Evolutionary conservation across 2,329 filamentous ascomycete species (phyloP).

Genomic region (Rosellinia necatrix): DNA sequence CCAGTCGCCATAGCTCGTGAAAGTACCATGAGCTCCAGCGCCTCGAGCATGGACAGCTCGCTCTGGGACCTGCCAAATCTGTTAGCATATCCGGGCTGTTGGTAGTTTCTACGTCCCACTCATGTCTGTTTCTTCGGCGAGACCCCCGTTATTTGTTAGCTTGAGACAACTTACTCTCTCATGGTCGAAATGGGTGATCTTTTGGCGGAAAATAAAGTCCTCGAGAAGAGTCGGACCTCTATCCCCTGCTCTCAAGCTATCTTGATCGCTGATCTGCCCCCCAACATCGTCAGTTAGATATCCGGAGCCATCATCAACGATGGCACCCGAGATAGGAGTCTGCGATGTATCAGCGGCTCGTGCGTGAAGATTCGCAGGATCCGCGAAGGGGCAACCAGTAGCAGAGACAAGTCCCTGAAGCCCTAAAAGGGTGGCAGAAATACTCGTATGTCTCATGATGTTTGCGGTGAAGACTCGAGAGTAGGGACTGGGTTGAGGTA

Average conservation of each 20-base stretch:
- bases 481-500: neutral
- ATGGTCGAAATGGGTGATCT: constrained; percentile 64
- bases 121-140: neutral
- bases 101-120: neutral
- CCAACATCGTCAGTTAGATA: constrained; percentile 71
- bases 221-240: constrained; percentile 65
- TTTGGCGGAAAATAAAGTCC: constrained; percentile 66
- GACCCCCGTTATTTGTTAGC: neutral
- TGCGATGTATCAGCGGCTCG: constrained; percentile 31
- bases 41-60: constrained; percentile 55
- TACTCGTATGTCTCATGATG: constrained; percentile 34
- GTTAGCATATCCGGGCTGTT: constrained; percentile 21
- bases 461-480: neutral
- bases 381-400: constrained; percentile 41
- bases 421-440: constrained; percentile 33
- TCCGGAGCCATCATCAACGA: constrained; percentile 57
- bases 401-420: constrained; percentile 37
- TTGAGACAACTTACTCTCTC: constrained; percentile 53
- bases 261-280: constrained; percentile 69
- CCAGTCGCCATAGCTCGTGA: constrained; percentile 63
- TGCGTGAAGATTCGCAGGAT: constrained; percentile 37
- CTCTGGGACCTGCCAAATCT: constrained; percentile 37
- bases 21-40: constrained; percentile 62
- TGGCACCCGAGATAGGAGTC: constrained; percentile 41
- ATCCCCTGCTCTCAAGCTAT: constrained; percentile 68